Evolutionary conservation across 2,329 filamentous ascomycete genomes (phyloP), one percentile per base, ranked within the genome.

Genomic region (Thelonectria rubi): DNA sequence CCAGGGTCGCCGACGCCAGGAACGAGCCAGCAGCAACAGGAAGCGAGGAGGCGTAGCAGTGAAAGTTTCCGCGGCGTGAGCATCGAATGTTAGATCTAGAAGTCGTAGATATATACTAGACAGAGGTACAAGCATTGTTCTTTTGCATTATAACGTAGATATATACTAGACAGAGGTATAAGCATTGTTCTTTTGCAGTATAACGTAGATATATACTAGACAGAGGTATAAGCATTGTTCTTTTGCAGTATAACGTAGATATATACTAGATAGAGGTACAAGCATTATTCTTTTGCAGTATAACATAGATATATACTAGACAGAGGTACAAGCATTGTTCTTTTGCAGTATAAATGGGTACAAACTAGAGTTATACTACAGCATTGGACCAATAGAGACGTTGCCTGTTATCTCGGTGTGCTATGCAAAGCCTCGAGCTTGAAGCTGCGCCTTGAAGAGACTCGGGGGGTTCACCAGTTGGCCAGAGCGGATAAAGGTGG

Each of bases 391-490:
- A 15, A 37, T 37, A 37, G 32, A 37, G 11, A 7, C 12, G 26
- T 37, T 34, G 12, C 11, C 34, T 37, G 6, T 15, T 15, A 15
- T 11, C 34, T 7, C 14, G 12, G 34, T 34, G 32, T 37, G 34
- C 12, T 15, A 37, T 37, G 11, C 34, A 37, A 37, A 14, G 1
- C 39, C 66, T 9, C 40, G 40, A 17, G 40, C 40, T 10, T 6
- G n/a, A 9, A 67, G 52, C 2, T 70, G 68, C 0, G 61, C 46
- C n/a, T 7, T 18, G 12, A 70, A 70, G 0, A 71, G 26, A n/a
- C 68, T 70, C 3, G 18, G 2, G 0, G 66, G 68, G 3, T 43
- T 48, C 0, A 71, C 61, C 3, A 34, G 21, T 2, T 46, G 43
- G 0, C 58, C 58, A 0, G 21, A 15, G 0, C 45, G 20, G 1